Base-by-base conservation (phyloP, 2,329 filamentous ascomycete species). In the Cordyceps pruinosa region DNA sequence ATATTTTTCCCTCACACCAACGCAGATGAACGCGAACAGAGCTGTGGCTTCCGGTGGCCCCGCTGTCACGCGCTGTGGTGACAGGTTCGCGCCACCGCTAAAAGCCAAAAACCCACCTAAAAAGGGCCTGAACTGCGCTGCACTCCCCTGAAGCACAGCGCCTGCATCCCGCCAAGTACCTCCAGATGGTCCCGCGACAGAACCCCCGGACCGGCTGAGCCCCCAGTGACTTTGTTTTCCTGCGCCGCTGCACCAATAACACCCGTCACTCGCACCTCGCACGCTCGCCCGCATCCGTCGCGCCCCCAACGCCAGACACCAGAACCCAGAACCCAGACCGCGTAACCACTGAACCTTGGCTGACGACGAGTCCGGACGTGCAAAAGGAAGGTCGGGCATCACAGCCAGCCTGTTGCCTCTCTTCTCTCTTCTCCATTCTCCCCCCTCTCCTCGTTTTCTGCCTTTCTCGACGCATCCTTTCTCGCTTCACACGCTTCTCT, bases 291-390 rank as follows among this genome's bases (percentile, higher is more conserved):
- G 59, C 57, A 56, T 57, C 61, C 64, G 65, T 67, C 66, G 66
- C 65, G 66, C 65, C 66, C 52, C 59, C 62, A 68, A 66, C 67
- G 66, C 62, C 61, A 58, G 49, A 54, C 35, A 17, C 35, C 35
- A 61, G 44, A 39, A 58, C n/a, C n/a, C n/a, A n/a, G n/a, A 51
- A 57, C 50, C 49, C 41, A 44, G 35, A 46, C 57, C 57, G 53
- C 53, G 53, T 56, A 56, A 56, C 53, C 53, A 48, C 35, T 54
- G n/a, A n/a, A n/a, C n/a, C n/a, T 45, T 32, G 30, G 30, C 30
- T 42, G 39, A 25, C 39, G 21, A 28, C 12, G 44, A 56, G 26
- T 39, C 10, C 26, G n/a, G n/a, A n/a, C n/a, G n/a, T n/a, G n/a
- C n/a, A n/a, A 25, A 26, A 47, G 41, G n/a, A n/a, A 51, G 17